A percentile compares a stretch with the other conserved stretches of the same genome.
Conservation (phyloP, 495 filamentous ascomycete genomes). For the Penicillium nucicola region DNA sequence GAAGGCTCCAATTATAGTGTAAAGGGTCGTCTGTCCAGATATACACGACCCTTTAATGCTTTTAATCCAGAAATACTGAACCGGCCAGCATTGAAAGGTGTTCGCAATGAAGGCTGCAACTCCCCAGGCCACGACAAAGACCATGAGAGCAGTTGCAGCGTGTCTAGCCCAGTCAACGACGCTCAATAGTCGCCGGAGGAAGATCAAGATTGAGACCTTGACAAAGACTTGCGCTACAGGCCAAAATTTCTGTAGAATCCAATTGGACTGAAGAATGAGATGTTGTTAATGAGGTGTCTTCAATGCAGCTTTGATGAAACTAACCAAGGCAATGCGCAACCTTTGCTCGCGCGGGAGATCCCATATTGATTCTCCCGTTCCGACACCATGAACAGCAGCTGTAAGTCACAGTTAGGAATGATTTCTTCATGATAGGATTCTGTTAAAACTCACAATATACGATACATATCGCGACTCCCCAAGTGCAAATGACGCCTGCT, state of each 20-base stretch:
- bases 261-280: constrained; percentile 12
- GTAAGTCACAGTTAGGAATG: neutral
- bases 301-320: neutral
- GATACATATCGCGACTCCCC: constrained; percentile 13
- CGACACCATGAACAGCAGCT: constrained; percentile 8
- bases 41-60: constrained; percentile 28
- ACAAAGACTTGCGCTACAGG: constrained; percentile 23
- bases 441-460: constrained; percentile 19
- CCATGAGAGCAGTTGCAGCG: constrained; percentile 10
- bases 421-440: neutral
- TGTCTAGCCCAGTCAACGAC: constrained; percentile 8
- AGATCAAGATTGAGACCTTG: constrained; percentile 37
- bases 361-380: constrained; percentile 4
- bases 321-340: constrained; percentile 12
- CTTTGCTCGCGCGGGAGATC: neutral
- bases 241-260: constrained; percentile 28
- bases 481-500: constrained; percentile 14
- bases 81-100: constrained; percentile 31
- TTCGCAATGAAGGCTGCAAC: constrained; percentile 21
- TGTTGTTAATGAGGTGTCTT: neutral
- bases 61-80: constrained; percentile 30
- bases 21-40: constrained; percentile 13
- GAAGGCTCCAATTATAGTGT: constrained; percentile 15
- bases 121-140: constrained; percentile 23
- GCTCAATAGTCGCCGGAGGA: constrained; percentile 26